A percentile compares a stretch with the other conserved stretches of the same genome.
Conservation (phyloP, 1,284 basidiomycete genomes). For the Sanghuangporus baumii region DNA sequence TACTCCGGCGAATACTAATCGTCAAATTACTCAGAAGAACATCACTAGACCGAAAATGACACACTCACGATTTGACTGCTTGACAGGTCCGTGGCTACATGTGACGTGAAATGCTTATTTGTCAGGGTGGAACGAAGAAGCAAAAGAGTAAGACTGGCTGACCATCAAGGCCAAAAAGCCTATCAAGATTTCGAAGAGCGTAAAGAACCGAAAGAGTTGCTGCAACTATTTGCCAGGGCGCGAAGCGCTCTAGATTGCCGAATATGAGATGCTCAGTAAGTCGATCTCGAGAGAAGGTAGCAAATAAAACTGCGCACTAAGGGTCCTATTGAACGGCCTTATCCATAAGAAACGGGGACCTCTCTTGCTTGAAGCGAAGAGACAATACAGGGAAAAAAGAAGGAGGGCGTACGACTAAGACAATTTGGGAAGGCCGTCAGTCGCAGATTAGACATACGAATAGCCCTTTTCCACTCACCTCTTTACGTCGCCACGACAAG, state of each 20-base stretch:
- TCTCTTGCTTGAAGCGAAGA: constrained; percentile 62
- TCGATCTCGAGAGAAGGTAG: background rate
- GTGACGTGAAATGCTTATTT: background rate
- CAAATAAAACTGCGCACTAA: constrained; percentile 42
- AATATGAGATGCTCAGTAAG: background rate
- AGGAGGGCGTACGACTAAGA: constrained; percentile 78
- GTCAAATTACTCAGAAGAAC: background rate
- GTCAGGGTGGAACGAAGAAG: background rate
- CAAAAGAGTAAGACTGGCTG: constrained; percentile 28
- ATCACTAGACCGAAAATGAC: constrained; percentile 14
- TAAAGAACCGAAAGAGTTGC: constrained; percentile 84
- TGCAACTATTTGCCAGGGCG: constrained; percentile 92
- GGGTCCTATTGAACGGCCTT: constrained; percentile 47
- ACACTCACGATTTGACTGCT: constrained; percentile 66
- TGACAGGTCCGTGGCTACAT: constrained; percentile 1
- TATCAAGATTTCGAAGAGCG: constrained; percentile 82
- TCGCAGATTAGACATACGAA: background rate
- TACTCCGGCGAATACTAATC: constrained; percentile 85
- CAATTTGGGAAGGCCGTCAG: background rate
- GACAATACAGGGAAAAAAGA: constrained; percentile 84
- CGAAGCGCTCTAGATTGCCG: constrained; percentile 62
- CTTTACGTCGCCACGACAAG: constrained; percentile 69
- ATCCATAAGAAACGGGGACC: constrained; percentile 66
- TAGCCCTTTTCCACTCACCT: constrained; percentile 37
- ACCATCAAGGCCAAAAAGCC: constrained; percentile 81